Conservation (phyloP, 345 rosid species). For the Streptanthus diversifolius region DNA sequence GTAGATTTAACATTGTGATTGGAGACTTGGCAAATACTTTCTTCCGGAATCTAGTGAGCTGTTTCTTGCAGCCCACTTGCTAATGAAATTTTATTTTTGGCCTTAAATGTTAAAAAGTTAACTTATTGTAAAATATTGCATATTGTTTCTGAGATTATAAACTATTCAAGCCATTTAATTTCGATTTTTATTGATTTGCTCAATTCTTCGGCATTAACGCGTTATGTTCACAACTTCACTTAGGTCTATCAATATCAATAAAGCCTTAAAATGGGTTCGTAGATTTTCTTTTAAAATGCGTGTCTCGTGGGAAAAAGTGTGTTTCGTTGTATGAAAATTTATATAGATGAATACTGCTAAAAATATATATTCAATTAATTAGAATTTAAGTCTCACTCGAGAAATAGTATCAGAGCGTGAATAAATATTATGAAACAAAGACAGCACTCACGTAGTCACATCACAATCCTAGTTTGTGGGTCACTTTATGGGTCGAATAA, state of each 20-base stretch:
- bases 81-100: neutral
- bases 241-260: neutral
- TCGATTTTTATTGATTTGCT: neutral
- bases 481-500: neutral
- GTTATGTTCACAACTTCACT: neutral
- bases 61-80: slow-evolving; percentile 17
- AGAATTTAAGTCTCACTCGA: neutral
- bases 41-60: slow-evolving; percentile 17
- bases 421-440: neutral
- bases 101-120: neutral
- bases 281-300: too few species aligned
- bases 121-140: neutral
- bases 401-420: neutral
- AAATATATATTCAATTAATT: too few species aligned
- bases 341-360: neutral
- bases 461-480: neutral
- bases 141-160: neutral
- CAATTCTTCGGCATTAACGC: neutral
- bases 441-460: slow-evolving; percentile 11
- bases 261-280: too few species aligned
- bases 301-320: neutral
- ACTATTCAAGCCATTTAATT: neutral
- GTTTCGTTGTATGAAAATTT: neutral
- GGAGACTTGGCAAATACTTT: neutral
- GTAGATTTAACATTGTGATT: neutral